Evolutionary conservation across 78 protist genomes (phyloP).

Genomic region (Monocercomonoides exilis): DNA sequence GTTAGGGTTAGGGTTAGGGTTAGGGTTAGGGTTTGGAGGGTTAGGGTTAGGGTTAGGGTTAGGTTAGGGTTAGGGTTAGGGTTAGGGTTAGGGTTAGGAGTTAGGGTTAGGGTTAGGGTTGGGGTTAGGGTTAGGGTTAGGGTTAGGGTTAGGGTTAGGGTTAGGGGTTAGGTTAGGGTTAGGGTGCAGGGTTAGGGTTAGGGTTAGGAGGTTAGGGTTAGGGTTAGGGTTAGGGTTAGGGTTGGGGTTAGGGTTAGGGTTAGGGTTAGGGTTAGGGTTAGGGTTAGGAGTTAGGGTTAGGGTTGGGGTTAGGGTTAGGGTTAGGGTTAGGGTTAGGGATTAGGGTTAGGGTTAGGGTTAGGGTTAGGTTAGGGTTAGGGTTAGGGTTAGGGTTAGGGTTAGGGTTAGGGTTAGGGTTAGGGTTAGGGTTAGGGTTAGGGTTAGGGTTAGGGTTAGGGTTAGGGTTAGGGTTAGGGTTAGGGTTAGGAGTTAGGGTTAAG

Average conservation of each 20-base stretch:
- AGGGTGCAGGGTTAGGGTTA: neutral
- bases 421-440: slow-evolving; percentile 7
- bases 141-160: slow-evolving; percentile 7
- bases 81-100: slow-evolving; percentile 3
- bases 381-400: slow-evolving; percentile 5
- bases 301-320: slow-evolving; percentile 3
- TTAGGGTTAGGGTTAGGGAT: slow-evolving; percentile 2
- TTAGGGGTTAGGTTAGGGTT: neutral
- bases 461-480: slow-evolving; percentile 6
- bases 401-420: slow-evolving; percentile 6
- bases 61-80: slow-evolving; percentile 6
- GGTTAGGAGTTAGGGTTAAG: neutral
- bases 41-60: slow-evolving; percentile 5
- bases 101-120: slow-evolving; percentile 5
- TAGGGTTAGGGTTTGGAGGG: slow-evolving; percentile 4
- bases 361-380: slow-evolving; percentile 7
- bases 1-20: slow-evolving; percentile 6
- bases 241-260: slow-evolving; percentile 3
- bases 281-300: slow-evolving; percentile 6
- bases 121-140: slow-evolving; percentile 3
- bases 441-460: slow-evolving; percentile 5
- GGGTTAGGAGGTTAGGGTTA: neutral
- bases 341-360: slow-evolving; percentile 5
- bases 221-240: slow-evolving; percentile 7
- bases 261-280: slow-evolving; percentile 5